Conservation (phyloP, 148 eudicot species). For the Dianthus caryophyllus region DNA sequence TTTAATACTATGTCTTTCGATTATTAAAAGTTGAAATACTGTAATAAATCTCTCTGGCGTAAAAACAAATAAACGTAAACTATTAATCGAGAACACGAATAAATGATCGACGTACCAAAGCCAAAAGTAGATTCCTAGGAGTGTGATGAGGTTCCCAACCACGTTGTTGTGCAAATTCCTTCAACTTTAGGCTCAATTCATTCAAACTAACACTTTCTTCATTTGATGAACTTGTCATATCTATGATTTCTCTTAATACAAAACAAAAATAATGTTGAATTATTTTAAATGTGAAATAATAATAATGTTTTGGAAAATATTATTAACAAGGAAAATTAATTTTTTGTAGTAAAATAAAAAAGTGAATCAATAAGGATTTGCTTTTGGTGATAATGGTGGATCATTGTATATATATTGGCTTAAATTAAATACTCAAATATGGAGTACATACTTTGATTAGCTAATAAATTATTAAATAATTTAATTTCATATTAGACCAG, state of each 20-base stretch:
- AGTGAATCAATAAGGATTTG: slow-evolving; percentile 8
- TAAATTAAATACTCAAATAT: too few species aligned
- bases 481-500: too few species aligned
- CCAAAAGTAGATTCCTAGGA: slow-evolving; percentile 81
- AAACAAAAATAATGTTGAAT: background rate
- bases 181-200: slow-evolving; percentile 49
- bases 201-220: slow-evolving; percentile 51
- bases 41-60: too few species aligned
- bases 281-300: background rate
- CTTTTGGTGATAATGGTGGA: slow-evolving; percentile 9
- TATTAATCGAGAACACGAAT: too few species aligned
- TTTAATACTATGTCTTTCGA: too few species aligned
- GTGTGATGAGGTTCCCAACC: slow-evolving; percentile 71
- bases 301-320: background rate
- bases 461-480: too few species aligned
- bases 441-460: too few species aligned
- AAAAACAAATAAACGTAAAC: too few species aligned
- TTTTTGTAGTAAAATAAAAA: background rate
- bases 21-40: too few species aligned
- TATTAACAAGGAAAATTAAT: background rate
- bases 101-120: too few species aligned
- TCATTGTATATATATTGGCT: too few species aligned
- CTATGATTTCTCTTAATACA: too few species aligned
- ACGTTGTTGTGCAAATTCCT: slow-evolving; percentile 59
- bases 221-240: slow-evolving; percentile 34